A percentile compares a stretch with the other conserved stretches of the same genome.
These are phyloP conservation scores for Pestalotiopsis sp. DNA, from an alignment of 2,329 filamentous ascomycete species.

Conservation along the genomic window DNA sequence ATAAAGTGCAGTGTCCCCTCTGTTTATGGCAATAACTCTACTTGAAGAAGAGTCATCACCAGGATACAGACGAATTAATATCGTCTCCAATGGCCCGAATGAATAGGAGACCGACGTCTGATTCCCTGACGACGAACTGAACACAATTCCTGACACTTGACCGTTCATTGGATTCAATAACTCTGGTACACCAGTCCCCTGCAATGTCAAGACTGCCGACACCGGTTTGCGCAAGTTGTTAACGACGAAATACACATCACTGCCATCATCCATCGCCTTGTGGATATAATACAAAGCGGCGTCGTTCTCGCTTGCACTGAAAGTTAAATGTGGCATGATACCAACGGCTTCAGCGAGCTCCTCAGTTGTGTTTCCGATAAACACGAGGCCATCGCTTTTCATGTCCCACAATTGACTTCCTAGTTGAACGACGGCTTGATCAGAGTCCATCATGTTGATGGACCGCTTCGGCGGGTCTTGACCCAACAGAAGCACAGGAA, in stretches of 20 bases:
- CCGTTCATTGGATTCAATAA: neutral
- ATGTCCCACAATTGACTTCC: neutral
- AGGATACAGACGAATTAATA: neutral
- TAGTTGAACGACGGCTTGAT: neutral
- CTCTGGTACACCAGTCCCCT: neutral
- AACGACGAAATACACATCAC: neutral
- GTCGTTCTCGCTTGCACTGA: neutral
- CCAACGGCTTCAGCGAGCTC: neutral
- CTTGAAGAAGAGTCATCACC: neutral
- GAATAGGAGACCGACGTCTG: neutral
- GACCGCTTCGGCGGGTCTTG: neutral
- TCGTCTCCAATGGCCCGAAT: neutral
- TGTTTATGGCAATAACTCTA: neutral
- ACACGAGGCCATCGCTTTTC: neutral
- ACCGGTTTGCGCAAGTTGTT: neutral
- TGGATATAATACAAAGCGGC: neutral
- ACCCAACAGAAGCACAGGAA: neutral
- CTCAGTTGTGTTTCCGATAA: neutral
- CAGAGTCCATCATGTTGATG: neutral
- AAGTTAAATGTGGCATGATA: neutral
- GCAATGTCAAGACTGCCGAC: neutral
- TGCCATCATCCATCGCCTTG: neutral
- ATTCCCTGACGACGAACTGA: neutral
- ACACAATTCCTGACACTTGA: neutral
- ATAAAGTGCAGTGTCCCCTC: neutral